phyloP scores from a whole-genome alignment of 805 yeast species.

The Candida cerambycidarum region DNA sequence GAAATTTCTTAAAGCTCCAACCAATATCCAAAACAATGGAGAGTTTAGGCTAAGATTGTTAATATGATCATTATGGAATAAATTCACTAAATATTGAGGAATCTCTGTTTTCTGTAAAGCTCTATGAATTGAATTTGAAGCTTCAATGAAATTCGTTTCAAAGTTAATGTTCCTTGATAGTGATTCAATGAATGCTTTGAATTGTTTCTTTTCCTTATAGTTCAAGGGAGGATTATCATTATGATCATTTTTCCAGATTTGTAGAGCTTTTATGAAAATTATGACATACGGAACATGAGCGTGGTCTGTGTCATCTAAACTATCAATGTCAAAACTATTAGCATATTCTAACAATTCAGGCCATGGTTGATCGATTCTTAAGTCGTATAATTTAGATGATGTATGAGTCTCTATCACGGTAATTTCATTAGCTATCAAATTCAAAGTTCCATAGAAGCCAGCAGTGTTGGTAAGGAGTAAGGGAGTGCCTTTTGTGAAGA shows the following conservation, averaged over 20 bases:
- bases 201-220: slow-evolving; percentile 40
- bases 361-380: slow-evolving; percentile 75
- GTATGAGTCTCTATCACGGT: slow-evolving; percentile 76
- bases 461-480: slow-evolving; percentile 48
- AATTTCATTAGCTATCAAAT: slow-evolving; percentile 54
- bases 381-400: slow-evolving; percentile 58
- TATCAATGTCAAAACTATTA: slow-evolving; percentile 49
- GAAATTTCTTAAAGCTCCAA: slow-evolving; percentile 54
- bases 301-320: slow-evolving; percentile 44
- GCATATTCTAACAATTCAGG: slow-evolving; percentile 53
- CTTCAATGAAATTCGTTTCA: slow-evolving; percentile 48
- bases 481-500: slow-evolving; percentile 53
- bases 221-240: slow-evolving; percentile 31
- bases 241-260: slow-evolving; percentile 38
- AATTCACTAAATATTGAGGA: slow-evolving; percentile 27
- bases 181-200: slow-evolving; percentile 35
- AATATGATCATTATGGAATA: slow-evolving; percentile 22
- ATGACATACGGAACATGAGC: slow-evolving; percentile 72
- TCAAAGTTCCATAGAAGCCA: slow-evolving; percentile 67
- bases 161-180: slow-evolving; percentile 49
- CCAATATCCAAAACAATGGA: slow-evolving; percentile 61
- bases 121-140: slow-evolving; percentile 33
- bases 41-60: slow-evolving; percentile 16
- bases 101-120: slow-evolving; percentile 36
- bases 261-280: slow-evolving; percentile 55